phyloP scores from a whole-genome alignment of 2,329 filamentous ascomycete species.

The Ophiostoma novo-ulmi region DNA sequence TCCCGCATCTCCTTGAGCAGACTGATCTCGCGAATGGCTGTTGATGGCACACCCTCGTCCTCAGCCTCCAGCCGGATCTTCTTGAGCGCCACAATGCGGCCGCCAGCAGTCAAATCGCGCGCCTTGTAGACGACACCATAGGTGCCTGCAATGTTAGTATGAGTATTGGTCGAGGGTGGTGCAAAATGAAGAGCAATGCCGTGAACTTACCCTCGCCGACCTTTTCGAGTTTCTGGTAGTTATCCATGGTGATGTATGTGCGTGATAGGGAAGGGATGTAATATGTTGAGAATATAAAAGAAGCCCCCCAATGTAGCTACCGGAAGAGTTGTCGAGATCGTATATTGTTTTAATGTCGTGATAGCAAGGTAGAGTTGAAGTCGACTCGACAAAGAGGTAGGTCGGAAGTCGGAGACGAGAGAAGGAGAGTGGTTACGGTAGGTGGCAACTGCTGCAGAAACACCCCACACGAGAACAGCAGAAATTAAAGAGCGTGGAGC shows the following conservation, averaged over 20 bases:
- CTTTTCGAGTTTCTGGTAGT: conserved; percentile 90
- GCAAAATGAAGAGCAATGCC: background rate
- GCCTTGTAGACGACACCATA: conserved; percentile 93
- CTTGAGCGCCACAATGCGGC: conserved; percentile 82
- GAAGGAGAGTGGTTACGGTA: background rate
- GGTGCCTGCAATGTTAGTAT: conserved; percentile 55
- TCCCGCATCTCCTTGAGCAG: conserved; percentile 89
- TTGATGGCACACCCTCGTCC: conserved; percentile 84
- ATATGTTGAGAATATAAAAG: background rate
- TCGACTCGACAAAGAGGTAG: background rate
- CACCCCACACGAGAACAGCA: conserved; percentile 8
- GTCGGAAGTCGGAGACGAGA: background rate
- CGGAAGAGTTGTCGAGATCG: background rate
- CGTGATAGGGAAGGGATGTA: background rate
- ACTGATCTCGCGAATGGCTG: conserved; percentile 86
- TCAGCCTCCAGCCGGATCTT: conserved; percentile 89
- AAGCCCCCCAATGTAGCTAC: background rate
- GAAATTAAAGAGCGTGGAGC: conserved; percentile 6
- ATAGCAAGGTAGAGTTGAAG: background rate
- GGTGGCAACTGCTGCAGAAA: background rate
- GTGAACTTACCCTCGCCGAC: conserved; percentile 70
- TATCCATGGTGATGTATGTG: conserved; percentile 58
- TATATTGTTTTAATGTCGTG: background rate
- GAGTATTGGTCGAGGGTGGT: background rate
- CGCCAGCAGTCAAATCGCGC: conserved; percentile 68